These are phyloP conservation scores for Inonotus obliquus DNA, from an alignment of 1,284 basidiomycete genomes.

Conservation along the genomic window DNA sequence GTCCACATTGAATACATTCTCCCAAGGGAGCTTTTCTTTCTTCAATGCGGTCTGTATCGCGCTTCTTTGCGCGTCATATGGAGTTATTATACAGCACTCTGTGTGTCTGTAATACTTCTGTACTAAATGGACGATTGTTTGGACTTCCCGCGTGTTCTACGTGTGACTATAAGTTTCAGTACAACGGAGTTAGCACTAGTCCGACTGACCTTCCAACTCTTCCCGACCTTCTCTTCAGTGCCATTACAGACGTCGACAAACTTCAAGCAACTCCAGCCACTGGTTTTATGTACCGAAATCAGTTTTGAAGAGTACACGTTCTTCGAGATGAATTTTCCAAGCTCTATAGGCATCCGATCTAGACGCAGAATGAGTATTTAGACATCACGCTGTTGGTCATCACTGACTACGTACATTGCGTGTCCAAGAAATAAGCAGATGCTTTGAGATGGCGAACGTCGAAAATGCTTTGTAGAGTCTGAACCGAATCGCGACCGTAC, in stretches of 20 bases:
- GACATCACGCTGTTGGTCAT: neutral
- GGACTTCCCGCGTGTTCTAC: slow-evolving; percentile 41
- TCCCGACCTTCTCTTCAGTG: slow-evolving; percentile 34
- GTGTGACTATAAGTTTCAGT: neutral
- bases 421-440: slow-evolving; percentile 36
- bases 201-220: slow-evolving; percentile 41
- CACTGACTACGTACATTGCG: slow-evolving; percentile 33
- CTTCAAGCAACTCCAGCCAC: slow-evolving; percentile 27
- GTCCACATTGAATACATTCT: slow-evolving; percentile 49
- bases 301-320: slow-evolving; percentile 38
- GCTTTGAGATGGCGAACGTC: slow-evolving; percentile 37
- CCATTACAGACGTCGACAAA: slow-evolving; percentile 40
- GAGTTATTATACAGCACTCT: slow-evolving; percentile 47
- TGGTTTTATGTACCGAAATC: slow-evolving; percentile 31
- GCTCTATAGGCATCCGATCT: slow-evolving; percentile 39
- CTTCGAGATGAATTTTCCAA: slow-evolving; percentile 45
- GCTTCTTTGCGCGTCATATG: slow-evolving; percentile 50
- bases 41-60: slow-evolving; percentile 39
- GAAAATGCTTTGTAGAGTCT: slow-evolving; percentile 42
- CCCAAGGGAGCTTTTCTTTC: slow-evolving; percentile 33
- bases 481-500: slow-evolving; percentile 38
- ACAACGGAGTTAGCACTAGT: neutral
- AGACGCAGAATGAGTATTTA: slow-evolving; percentile 32
- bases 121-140: slow-evolving; percentile 37
- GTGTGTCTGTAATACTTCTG: slow-evolving; percentile 33